Evolutionary conservation across 1,139 yeast species (phyloP).

Genomic region (Lodderomyces oxycetoniae): DNA sequence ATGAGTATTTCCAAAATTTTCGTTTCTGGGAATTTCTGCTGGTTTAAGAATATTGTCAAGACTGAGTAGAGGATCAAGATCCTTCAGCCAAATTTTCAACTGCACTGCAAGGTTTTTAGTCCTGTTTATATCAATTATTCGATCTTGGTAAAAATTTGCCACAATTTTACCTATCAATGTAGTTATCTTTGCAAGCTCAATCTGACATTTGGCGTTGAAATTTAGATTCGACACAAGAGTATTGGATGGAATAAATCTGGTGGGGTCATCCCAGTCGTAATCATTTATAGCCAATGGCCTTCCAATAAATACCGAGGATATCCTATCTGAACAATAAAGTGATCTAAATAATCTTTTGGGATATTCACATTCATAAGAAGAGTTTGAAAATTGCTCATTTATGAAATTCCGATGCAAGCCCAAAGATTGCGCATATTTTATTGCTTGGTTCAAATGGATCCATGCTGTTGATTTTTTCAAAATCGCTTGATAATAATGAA

Average conservation of each 20-base stretch:
- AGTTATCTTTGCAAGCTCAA: constrained; percentile 15
- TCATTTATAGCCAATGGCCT: constrained; percentile 37
- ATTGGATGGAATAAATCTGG: constrained; percentile 8
- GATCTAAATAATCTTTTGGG: constrained; percentile 40
- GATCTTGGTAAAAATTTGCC: constrained; percentile 26
- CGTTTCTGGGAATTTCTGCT: constrained; percentile 13
- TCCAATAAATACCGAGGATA: constrained; percentile 37
- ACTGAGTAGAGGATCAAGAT: constrained; percentile 25
- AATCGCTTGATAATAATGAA: constrained; percentile 34
- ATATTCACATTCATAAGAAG: constrained; percentile 13
- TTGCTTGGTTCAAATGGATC: constrained; percentile 26
- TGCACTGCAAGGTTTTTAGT: constrained; percentile 38
- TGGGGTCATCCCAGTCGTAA: constrained; percentile 39
- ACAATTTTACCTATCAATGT: constrained; percentile 31
- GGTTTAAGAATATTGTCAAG: constrained; percentile 20
- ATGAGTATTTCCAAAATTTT: constrained; percentile 17
- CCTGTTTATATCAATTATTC: constrained; percentile 28
- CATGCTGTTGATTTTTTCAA: constrained; percentile 42
- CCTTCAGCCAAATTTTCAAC: constrained; percentile 35
- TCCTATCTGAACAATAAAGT: constrained; percentile 37
- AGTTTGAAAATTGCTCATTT: constrained; percentile 17
- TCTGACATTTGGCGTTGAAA: constrained; percentile 15
- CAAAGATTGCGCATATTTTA: constrained; percentile 23
- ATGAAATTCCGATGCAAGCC: constrained; percentile 24
- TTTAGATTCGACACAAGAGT: constrained; percentile 7